phyloP scores from a whole-genome alignment of 1,284 basidiomycete genomes.

The Microbotryum silenes-acaulis region DNA sequence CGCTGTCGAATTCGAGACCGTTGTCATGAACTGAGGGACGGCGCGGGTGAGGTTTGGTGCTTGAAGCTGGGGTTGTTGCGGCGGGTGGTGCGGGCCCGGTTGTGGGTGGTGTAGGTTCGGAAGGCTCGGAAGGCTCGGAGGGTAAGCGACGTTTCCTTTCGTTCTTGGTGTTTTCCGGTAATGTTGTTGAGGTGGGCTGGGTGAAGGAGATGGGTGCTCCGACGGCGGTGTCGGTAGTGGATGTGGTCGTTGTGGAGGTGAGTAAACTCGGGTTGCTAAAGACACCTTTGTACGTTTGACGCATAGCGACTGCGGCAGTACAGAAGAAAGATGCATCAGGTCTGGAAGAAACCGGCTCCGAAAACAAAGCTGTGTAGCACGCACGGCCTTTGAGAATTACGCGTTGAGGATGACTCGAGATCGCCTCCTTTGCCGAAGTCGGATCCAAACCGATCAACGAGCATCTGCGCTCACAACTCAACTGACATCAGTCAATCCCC shows the following conservation, averaged over 20 bases:
- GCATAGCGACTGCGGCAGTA: slow-evolving; percentile 19
- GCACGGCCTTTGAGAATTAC: slow-evolving; percentile 62
- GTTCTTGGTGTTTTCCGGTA: too few species aligned
- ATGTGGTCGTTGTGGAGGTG: background rate
- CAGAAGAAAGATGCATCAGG: background rate
- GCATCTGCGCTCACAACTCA: slow-evolving; percentile 45
- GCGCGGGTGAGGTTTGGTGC: too few species aligned
- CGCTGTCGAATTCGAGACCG: too few species aligned
- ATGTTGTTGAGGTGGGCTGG: background rate
- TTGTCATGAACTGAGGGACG: too few species aligned
- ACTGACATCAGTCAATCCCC: too few species aligned
- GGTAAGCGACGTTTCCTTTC: too few species aligned
- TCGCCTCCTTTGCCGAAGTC: slow-evolving; percentile 56
- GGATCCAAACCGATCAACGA: slow-evolving; percentile 58
- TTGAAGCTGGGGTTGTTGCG: too few species aligned
- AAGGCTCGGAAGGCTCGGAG: too few species aligned
- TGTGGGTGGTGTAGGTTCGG: too few species aligned
- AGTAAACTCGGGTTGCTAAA: slow-evolving; percentile 23
- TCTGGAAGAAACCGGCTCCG: background rate
- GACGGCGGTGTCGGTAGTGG: background rate
- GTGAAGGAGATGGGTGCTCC: background rate
- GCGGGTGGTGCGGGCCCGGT: too few species aligned
- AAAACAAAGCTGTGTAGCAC: slow-evolving; percentile 36
- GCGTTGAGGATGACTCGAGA: slow-evolving; percentile 56
- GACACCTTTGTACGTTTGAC: slow-evolving; percentile 27